Evolutionary conservation across 805 yeast species (phyloP), one percentile per base, ranked within the genome.

Genomic region (Zygoascus ofunaensis): DNA sequence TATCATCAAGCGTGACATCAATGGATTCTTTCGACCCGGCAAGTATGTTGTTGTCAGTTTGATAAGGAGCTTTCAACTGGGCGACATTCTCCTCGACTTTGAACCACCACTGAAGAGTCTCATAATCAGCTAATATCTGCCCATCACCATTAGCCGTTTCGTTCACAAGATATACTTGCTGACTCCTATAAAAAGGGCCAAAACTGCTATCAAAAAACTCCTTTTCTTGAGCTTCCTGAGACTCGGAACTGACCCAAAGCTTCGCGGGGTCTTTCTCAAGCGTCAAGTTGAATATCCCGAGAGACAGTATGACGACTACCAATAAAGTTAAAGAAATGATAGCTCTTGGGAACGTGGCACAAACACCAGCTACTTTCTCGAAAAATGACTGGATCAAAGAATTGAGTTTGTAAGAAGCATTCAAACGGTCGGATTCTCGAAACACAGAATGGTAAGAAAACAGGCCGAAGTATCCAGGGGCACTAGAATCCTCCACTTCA

Each of bases 181-280:
- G 90, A 3, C 86, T 77, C 54, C 97, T 71, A 65, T 82, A 92
- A 68, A 92, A 90, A 33, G 94, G 95, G 0, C 97, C 96, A 62
- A 90, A 90, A 49, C 78, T 76, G 18, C 73, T 71, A 59, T 92
- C 96, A 58, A 78, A 90, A 53, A 51, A 79, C 44, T 70, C 65
- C 55, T 80, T 79, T 55, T 90, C 81, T 35, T 73, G 65, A 43
- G 71, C 80, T 10, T 87, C 87, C 2, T 75, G 77, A 7, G 92
- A 82, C 18, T 66, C 57, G 2, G 89, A 79, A 52, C 92, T 81
- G 0, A 92, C 97, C 98, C 98, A 90, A 24, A 90, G 66, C 49
- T 80, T 77, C 2, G 83, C 75, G 0, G 98, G 97, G 52, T 84
- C 70, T 2, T 77, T 77, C 58, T 89, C 97, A 22, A 89, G 67